These are phyloP conservation scores for Lactarius sanguifluus DNA, from an alignment of 768 basidiomycete genomes.

Conservation along the genomic window DNA sequence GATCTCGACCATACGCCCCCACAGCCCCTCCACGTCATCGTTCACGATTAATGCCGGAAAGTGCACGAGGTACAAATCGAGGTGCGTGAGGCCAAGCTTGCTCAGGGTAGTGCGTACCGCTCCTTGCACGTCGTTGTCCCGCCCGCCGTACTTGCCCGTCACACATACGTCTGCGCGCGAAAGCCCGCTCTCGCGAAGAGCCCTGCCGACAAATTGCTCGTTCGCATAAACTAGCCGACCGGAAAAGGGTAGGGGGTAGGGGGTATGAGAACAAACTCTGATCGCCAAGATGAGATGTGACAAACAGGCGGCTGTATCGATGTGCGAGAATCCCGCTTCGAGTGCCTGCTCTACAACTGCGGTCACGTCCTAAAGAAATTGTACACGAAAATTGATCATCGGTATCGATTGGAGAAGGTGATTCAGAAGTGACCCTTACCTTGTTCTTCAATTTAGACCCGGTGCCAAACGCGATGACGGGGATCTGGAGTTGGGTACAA, in stretches of 20 bases:
- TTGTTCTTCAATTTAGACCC: constrained; percentile 44
- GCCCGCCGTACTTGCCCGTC: constrained; percentile 49
- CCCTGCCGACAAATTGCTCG: constrained; percentile 40
- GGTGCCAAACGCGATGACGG: constrained; percentile 61
- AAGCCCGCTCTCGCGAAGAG: constrained; percentile 40
- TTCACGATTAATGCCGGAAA: constrained; percentile 37
- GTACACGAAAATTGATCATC: neutral
- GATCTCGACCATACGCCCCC: constrained; percentile 58
- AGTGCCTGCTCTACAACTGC: constrained; percentile 57
- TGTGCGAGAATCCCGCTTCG: constrained; percentile 58
- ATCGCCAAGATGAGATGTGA: neutral
- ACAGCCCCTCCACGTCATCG: constrained; percentile 42
- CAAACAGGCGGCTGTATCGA: constrained; percentile 61
- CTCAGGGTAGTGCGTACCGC: constrained; percentile 49
- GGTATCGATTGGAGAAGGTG: neutral
- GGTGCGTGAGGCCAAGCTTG: constrained; percentile 57
- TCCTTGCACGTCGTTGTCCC: constrained; percentile 37
- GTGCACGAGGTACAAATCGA: constrained; percentile 76
- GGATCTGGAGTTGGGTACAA: constrained; percentile 46
- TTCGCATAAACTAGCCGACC: constrained; percentile 37
- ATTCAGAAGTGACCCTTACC: constrained; percentile 23
- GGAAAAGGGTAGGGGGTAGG: neutral
- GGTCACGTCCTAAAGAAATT: constrained; percentile 45
- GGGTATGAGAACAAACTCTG: neutral
- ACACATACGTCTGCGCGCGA: constrained; percentile 38